Evolutionary conservation across 1,284 basidiomycete genomes (phyloP), one percentile per base, ranked within the genome.

Genomic region (Ceratobasidium sp.): DNA sequence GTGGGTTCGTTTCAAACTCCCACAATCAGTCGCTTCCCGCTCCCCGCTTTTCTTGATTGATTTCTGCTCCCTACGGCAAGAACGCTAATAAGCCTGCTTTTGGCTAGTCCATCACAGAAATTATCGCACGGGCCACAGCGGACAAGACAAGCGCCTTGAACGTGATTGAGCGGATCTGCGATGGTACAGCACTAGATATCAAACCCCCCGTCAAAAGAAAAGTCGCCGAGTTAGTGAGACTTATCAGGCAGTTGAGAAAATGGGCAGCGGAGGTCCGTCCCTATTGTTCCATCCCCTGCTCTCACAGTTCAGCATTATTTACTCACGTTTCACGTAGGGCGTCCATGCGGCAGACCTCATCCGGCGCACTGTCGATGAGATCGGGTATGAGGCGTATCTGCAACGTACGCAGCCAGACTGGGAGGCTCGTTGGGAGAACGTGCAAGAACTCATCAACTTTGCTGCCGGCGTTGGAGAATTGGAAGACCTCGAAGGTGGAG

Each of bases 351-450:
- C 89, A 0, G 88, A 90, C 54, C 85, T 97, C 56, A 90, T 97
- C 79, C 87, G 87, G 37, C 82, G 86, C 15, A 83, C 94, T 0
- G 81, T 94, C 2, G 87, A 89, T 2, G 84, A 90, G 76, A 88
- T 91, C 51, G 83, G 87, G 0, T 97, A 95, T 81, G 87, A 92
- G 81, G 88, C 88, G 4, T 88, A 95, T 80, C 86, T 97, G 46
- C 89, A 88, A 81, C 90, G 89, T 80, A 91, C 89, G 0, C 89
- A 94, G 77, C 86, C 86, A 4, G 95, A 97, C 79, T 91, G 89
- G 85, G 91, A 93, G 54, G 89, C 88, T 52, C 87, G 94, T 46
- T 93, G 92, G 93, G 93, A 95, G 82, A 97, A 97, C 82, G 90
- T 97, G 0, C 88, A 94, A 81, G 95, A 97, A 84, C 85, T 97